Evolutionary conservation across 495 filamentous ascomycete genomes (phyloP).

Genomic region (Neurospora sp.): DNA sequence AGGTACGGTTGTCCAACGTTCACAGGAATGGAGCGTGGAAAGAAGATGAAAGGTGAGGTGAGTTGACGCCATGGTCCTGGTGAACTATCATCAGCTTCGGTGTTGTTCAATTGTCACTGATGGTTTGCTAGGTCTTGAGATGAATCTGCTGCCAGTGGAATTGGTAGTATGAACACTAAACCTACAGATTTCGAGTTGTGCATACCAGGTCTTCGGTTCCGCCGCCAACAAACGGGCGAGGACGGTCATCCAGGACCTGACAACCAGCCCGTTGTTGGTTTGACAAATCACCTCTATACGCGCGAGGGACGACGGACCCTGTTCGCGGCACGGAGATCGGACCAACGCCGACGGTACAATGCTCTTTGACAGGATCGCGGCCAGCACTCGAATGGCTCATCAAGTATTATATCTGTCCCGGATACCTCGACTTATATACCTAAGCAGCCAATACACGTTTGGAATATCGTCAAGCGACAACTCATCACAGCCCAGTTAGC

Average conservation of each 20-base stretch:
- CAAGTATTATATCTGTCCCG: not conserved
- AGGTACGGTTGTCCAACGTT: not conserved
- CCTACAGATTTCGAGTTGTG: no score
- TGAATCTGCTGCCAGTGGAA: no score
- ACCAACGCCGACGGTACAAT: not conserved
- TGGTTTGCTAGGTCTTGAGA: not conserved
- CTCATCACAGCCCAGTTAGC: not conserved
- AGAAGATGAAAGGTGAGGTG: not conserved
- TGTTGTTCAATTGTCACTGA: not conserved
- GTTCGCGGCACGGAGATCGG: not conserved
- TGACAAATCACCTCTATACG: not conserved
- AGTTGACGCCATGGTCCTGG: not conserved
- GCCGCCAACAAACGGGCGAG: not conserved
- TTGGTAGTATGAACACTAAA: no score
- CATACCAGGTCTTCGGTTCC: no score
- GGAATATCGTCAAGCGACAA: not conserved
- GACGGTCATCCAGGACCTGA: not conserved
- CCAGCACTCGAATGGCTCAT: not conserved
- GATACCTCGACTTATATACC: not conserved
- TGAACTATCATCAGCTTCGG: not conserved
- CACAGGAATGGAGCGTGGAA: not conserved
- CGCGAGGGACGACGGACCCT: not conserved
- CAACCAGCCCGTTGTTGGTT: not conserved
- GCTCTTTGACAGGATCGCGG: not conserved
- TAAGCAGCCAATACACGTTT: not conserved